Evolutionary conservation across 345 rosid species (phyloP), one percentile per base, ranked within the genome.

Genomic region (Eucalyptus brandiana): DNA sequence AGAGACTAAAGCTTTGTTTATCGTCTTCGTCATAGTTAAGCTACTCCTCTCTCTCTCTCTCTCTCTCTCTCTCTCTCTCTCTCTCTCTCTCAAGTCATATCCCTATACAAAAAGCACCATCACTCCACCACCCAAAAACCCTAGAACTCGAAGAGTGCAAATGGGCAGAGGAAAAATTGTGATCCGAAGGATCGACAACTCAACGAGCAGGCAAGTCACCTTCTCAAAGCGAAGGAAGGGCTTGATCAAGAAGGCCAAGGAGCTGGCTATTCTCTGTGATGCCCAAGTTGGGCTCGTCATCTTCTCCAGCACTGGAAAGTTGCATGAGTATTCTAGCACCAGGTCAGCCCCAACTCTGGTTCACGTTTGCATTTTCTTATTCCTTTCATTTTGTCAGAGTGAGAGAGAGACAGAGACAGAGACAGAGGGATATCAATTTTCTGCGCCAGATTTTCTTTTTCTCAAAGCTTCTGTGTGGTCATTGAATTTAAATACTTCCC

Each of bases 151-250:
- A 40, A 76, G 30, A 76, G 85, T 76, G 47, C 47, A 76, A 76
- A 94, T 94, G 96, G 96, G 96, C 91, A 93, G 96, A 91, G 96
- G 96, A 45, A 94, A 94, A 89, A 93, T 94, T 81, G 93, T 91
- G 91, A 94, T 94, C 65, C 90, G 93, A 90, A 92, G 96, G 90
- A 94, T 94, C 60, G 96, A 94, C 32, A 93, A 94, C 86, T 91
- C 95, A 48, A 92, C 96, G 49, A 94, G 95, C 90, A 90, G 96
- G 91, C 96, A 94, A 91, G 96, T 94, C 56, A 94, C 96, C 53
- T 94, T 94, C 88, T 94, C 96, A 42, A 94, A 94, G 91, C 56
- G 96, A 83, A 90, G 96, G 76, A 92, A 90, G 42, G 96, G 96
- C 69, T 83, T 94, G 91, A 83, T 94, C 91, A 94, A 94, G 94